Evolutionary conservation across 768 basidiomycete species (phyloP).

Genomic region (Lactarius pseudohatsudake): DNA sequence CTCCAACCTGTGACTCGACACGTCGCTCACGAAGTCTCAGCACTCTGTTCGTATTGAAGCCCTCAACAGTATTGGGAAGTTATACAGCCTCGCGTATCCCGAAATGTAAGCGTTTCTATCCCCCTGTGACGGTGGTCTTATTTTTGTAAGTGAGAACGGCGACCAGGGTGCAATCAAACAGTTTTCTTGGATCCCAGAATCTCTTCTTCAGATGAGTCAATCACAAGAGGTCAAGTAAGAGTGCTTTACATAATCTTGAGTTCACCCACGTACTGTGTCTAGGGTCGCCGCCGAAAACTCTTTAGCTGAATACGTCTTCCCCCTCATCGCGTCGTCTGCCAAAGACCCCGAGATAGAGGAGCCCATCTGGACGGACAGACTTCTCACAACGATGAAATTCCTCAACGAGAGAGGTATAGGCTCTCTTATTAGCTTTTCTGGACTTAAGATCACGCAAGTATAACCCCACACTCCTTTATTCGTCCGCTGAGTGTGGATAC

Average conservation of each 20-base stretch:
- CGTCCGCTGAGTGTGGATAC: slow-evolving; percentile 4
- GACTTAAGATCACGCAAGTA: slow-evolving; percentile 62
- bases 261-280: slow-evolving; percentile 9
- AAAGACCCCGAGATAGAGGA: slow-evolving; percentile 68
- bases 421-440: slow-evolving; percentile 58
- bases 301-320: slow-evolving; percentile 75
- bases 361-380: slow-evolving; percentile 77
- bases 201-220: slow-evolving; percentile 58
- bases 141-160: slow-evolving; percentile 64
- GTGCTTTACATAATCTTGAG: not conserved
- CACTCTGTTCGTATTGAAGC: slow-evolving; percentile 71
- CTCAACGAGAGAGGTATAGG: slow-evolving; percentile 60
- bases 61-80: slow-evolving; percentile 66
- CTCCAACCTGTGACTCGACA: not conserved
- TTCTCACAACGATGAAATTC: slow-evolving; percentile 69
- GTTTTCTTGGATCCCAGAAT: slow-evolving; percentile 91
- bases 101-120: slow-evolving; percentile 65
- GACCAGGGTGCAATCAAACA: slow-evolving; percentile 70
- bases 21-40: slow-evolving; percentile 35
- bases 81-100: slow-evolving; percentile 80
- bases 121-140: slow-evolving; percentile 2
- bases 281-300: slow-evolving; percentile 66
- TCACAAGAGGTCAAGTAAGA: slow-evolving; percentile 59
- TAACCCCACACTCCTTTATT: not conserved
- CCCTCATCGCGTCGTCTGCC: slow-evolving; percentile 57